A percentile compares a stretch with the other conserved stretches of the same genome.
Evolutionary conservation across 148 eudicot genomes (phyloP).

Genomic region (Dianthus caryophyllus): DNA sequence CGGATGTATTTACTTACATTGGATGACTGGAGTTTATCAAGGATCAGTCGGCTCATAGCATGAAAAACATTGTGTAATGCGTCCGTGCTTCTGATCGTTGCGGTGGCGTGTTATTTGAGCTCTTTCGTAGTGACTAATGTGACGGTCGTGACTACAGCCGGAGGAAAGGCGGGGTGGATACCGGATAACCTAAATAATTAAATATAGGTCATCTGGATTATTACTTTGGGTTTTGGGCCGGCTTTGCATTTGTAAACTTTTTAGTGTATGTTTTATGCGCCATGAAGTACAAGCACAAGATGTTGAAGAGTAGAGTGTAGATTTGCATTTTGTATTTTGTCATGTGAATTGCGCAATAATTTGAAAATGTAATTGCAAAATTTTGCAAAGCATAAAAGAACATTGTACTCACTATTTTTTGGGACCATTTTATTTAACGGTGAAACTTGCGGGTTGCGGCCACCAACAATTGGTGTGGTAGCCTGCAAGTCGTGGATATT

Average conservation of each 20-base stretch:
- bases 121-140: conserved; percentile 42
- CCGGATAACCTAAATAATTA: conserved; percentile 49
- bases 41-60: conserved; percentile 51
- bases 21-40: conserved; percentile 47
- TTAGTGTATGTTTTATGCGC: conserved; percentile 34
- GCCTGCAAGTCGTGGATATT: no score
- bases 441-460: no score
- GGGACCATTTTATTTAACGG: no score
- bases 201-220: conserved; percentile 47
- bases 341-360: no score
- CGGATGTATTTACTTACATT: conserved; percentile 40
- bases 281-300: conserved; percentile 37
- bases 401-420: no score
- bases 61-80: conserved; percentile 50
- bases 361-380: background rate
- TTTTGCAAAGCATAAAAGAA: no score
- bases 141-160: conserved; percentile 33
- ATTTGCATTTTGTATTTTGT: no score
- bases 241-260: conserved; percentile 39
- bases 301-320: background rate
- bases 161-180: conserved; percentile 46
- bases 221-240: conserved; percentile 41
- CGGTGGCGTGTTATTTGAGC: conserved; percentile 41
- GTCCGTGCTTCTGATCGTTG: conserved; percentile 29
- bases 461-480: no score